Evolutionary conservation across 2,329 filamentous ascomycete genomes (phyloP), one percentile per base, ranked within the genome.

Genomic region (Aspergillus intermedius): DNA sequence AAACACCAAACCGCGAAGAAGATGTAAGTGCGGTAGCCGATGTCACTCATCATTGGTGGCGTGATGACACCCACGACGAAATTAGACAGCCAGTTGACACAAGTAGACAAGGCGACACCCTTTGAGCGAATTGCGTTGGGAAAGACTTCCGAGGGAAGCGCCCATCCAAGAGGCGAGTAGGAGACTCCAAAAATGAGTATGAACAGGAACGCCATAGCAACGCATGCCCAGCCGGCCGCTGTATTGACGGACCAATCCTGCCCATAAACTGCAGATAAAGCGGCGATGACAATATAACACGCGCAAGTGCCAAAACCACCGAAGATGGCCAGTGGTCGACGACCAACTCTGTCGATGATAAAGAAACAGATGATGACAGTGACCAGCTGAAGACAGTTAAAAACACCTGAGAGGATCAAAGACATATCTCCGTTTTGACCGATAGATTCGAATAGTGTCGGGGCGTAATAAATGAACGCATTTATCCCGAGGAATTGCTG

Each of bases 41-140:
- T 80, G 45, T 77, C 77, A 46, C 77, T 67, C 13, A 86, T 75
- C 53, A 85, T 75, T 2, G 80, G 73, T 0, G 82, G 83, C 0
- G 80, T 82, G 7, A 83, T 74, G 60, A 84, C 74, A 21, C 83
- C 80, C 23, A 72, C 64, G 25, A 65, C 64, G 46, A 72, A 72
- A 49, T 72, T 70, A 45, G 62, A 63, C 17, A 73, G 47, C 70
- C 70, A 73, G 35, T 63, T 64, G 39, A 60, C 63, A 0, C 61
- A 60, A 0, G 65, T 68, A 0, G 64, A 57, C 2, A 63, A 54
- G 0, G 61, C 68, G 1, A 71, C 67, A 2, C 70, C 68, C 49
- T 70, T 71, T 0, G 67, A 61, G 3, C 69, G 57, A 7, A 53
- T 63, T 0, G 66, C 58, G n/a, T 51, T 66, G 0, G 67, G 60